Base-by-base conservation (phyloP, 2,329 filamentous ascomycete species). In the Emericellopsis cladophorae region DNA sequence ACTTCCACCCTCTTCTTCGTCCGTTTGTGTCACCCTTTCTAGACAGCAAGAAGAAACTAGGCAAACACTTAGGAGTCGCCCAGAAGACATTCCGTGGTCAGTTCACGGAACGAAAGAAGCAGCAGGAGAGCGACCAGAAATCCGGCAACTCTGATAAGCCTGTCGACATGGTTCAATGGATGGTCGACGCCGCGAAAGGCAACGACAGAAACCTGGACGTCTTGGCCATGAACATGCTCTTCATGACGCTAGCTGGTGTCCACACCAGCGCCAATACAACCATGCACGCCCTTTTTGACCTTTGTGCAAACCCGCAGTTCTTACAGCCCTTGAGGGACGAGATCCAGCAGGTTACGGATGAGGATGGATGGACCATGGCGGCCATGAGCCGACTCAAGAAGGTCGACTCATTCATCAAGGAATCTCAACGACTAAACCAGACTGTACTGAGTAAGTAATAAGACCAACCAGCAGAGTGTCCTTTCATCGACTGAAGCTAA, bases 341-440 rank as follows among this genome's bases (percentile, higher is more conserved):
- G 29, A 26, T 41, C 33, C 10, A 43, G 39, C 16, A 40, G 29
- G 37, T 42, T n/a, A 42, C 21, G 12, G 41, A 23, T 10, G 60
- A 64, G 14, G 55, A 56, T 6, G 55, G 53, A 5, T 61, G 57
- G 56, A 44, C 51, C 41, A 62, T 60, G 45, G 56, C 55, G 39
- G 57, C 54, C 42, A 54, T 63, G 49, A 46, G 49, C 22, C 57
- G 54, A 42, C 53, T 64, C 31, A 56, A 54, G 45, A 62, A 60
- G 50, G 46, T 62, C 45, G 60, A 63, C 49, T 60, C 56, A 44
- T 63, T 63, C 46, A 59, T 64, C 45, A 62, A 61, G 48, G 60
- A 64, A 46, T 32, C 26, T 7, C 40, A 41, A 33, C 40, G 32
- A 4, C 16, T 41, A 9, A 41, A 41, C 40, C 40, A 36, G 33